Conservation (phyloP, 139 green algal species). For the Picochlorum sp. region DNA sequence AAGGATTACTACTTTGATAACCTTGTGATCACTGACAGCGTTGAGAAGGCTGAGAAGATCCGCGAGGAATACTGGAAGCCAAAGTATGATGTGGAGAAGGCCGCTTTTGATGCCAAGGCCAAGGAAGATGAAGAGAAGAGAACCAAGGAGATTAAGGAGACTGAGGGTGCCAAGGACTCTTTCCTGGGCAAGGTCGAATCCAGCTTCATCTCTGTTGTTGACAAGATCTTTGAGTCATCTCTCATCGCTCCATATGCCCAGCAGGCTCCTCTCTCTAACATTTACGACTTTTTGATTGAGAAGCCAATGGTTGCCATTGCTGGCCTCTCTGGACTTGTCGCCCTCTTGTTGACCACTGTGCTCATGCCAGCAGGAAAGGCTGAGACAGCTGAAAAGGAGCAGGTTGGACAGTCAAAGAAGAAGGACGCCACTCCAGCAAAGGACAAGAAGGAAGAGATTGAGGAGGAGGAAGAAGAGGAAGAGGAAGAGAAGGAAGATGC, state of each 20-base stretch:
- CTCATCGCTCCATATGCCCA: background rate
- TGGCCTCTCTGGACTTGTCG: background rate
- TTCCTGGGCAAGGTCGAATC: background rate
- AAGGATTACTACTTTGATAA: slow-evolving; percentile 71
- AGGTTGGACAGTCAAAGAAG: slow-evolving; percentile 15
- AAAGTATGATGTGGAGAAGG: slow-evolving; percentile 44
- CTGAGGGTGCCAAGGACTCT: background rate
- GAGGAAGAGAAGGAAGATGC: slow-evolving; percentile 14
- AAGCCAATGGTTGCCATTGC: slow-evolving; percentile 2
- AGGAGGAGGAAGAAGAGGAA: slow-evolving; percentile 8
- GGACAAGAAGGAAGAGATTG: slow-evolving; percentile 3
- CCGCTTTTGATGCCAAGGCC: slow-evolving; percentile 4
- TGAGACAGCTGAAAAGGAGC: background rate
- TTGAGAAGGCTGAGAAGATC: slow-evolving; percentile 37
- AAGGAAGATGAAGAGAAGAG: slow-evolving; percentile 35
- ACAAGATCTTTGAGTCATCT: slow-evolving; percentile 2
- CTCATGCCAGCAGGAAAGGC: slow-evolving; percentile 4
- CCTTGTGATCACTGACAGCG: slow-evolving; percentile 59
- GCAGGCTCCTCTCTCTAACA: slow-evolving; percentile 1
- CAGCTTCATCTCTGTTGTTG: background rate
- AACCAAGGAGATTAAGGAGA: slow-evolving; percentile 14
- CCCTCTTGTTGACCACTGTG: slow-evolving; percentile 6
- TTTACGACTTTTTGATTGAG: background rate
- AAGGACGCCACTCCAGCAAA: background rate
- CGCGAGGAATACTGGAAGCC: slow-evolving; percentile 41